Evolutionary conservation across 257 asterid species (phyloP), one percentile per base, ranked within the genome.

Genomic region (Ajuga chamaepitys): DNA sequence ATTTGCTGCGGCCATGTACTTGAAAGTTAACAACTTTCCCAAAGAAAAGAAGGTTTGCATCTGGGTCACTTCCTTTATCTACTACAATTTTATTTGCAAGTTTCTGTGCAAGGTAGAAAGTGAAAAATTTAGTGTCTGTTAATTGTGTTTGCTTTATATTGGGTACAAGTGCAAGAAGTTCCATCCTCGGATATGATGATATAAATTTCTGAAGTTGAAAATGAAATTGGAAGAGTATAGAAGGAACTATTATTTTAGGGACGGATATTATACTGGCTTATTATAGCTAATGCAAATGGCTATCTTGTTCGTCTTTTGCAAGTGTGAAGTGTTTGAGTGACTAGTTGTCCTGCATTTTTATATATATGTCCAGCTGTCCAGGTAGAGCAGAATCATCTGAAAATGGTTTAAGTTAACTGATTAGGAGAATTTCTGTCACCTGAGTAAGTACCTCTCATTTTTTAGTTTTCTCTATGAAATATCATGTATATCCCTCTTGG

Each of bases 1-100:
- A 18, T 92, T 83, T 80, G 96, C 98, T 34, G 97, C 98, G 4
- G 96, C 98, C 52, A 92, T 85, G 98, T 92, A 82, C 85, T 78
- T 92, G 84, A 87, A 89, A 76, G 81, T 74, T 62, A 87, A 80
- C 28, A 47, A 80, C 65, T 89, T 87, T 75, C 96, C 98, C 8
- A 75, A 20, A 70, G 91, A 89, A 37, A 92, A 87, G 81, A 92
- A 92, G 98, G 98, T 87, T 62, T 18, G 73, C 40, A 5, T 14
- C 57, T 44, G 41, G 40, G 41, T 3, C 9, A 48, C 59, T 50
- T 48, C 57, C 42, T 59, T 68, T n/a, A 28, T 41, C 9, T 21
- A 1, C 30, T 63, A 46, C 53, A 37, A 17, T 22, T 40, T 24
- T 58, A 63, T 22, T 18, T 28, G 44, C 45, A 14, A 47, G 58